A percentile compares a stretch with the other conserved stretches of the same genome.
phyloP scores from a whole-genome alignment of 2,329 filamentous ascomycete genomes.

The Cladophialophora carrionii region DNA sequence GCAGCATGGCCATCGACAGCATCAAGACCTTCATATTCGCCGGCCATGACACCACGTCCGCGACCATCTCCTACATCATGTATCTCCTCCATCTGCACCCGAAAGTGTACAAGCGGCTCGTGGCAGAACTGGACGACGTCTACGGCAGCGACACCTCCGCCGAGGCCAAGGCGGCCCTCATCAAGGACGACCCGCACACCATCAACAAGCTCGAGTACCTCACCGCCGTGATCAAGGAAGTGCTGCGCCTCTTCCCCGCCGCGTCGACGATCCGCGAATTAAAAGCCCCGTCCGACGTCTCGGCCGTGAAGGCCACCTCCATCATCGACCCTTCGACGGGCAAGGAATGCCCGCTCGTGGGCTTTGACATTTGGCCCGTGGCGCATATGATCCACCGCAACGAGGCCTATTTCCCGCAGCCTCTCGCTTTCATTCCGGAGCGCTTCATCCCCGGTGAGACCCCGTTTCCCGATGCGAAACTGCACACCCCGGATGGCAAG shows the following conservation, averaged over 20 bases:
- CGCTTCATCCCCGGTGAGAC: conserved; percentile 46
- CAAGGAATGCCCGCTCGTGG: conserved; percentile 27
- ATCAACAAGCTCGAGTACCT: conserved; percentile 59
- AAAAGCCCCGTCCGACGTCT: conserved; percentile 15
- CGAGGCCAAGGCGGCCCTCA: conserved; percentile 41
- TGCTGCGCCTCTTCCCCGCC: conserved; percentile 57
- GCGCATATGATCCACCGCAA: conserved; percentile 45
- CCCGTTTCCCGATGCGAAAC: conserved; percentile 39
- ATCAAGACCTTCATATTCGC: conserved; percentile 42
- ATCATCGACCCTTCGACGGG: conserved; percentile 34
- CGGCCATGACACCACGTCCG: conserved; percentile 38
- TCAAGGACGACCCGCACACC: conserved; percentile 51
- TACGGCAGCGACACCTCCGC: conserved; percentile 50
- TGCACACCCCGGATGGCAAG: conserved; percentile 44
- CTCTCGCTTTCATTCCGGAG: conserved; percentile 55
- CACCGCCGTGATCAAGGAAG: conserved; percentile 58
- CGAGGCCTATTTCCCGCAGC: conserved; percentile 49
- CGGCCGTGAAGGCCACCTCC: conserved; percentile 7
- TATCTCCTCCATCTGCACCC: conserved; percentile 48
- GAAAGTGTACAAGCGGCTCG: conserved; percentile 43
- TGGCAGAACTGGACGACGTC: conserved; percentile 57
- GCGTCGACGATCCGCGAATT: conserved; percentile 33
- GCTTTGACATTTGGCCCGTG: conserved; percentile 34
- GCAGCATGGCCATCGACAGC: conserved; percentile 35
- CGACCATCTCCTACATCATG: conserved; percentile 42